Evolutionary conservation across 805 yeast genomes (phyloP), one percentile per base, ranked within the genome.

Genomic region (Huiozyma sinensis): DNA sequence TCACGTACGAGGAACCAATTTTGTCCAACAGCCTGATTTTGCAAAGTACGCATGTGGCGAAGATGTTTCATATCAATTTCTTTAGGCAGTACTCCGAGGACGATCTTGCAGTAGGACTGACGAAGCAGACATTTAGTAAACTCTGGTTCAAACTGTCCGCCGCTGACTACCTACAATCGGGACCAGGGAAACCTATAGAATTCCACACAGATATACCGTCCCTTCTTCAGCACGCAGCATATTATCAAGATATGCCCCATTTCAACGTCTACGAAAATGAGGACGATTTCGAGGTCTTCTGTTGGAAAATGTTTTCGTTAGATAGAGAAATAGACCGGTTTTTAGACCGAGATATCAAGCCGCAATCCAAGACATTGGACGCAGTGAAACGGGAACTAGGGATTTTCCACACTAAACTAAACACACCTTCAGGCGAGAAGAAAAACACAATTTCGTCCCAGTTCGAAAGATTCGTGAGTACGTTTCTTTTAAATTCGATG

Each of bases 301-400:
- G 46, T 33, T 61, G 66, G 66, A 61, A 60, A 36, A 43, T 61
- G 1, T 38, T 53, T 1, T 60, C 64, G 1, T 39, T 61, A 7
- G 64, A 61, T n/a, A 56, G 65, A 40, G 65, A 61, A 43, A 28
- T 60, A n/a, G 56, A 58, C 29, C 52, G 48, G 17, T 55, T 53
- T 37, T 33, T 48, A 17, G 36, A 24, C 5, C 50, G 48, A 17
- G 39, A 44, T 2, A 41, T 48, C 9, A 61, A 53, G 38, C 63
- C 65, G 2, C 58, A 56, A 7, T 36, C 58, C 8, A 58, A 57
- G 40, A 56, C 63, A 5, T 41, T 61, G 27, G 62, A 61, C 27
- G 56, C 60, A 1, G 47, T 59, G 5, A 50, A 51, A 13, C 47
- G 58, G 39, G 58, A 55, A 32, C 30, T 54, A 1, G 50, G 48